Evolutionary conservation across 352 stramenopile species (phyloP).

Genomic region (Detonula confervacea): DNA sequence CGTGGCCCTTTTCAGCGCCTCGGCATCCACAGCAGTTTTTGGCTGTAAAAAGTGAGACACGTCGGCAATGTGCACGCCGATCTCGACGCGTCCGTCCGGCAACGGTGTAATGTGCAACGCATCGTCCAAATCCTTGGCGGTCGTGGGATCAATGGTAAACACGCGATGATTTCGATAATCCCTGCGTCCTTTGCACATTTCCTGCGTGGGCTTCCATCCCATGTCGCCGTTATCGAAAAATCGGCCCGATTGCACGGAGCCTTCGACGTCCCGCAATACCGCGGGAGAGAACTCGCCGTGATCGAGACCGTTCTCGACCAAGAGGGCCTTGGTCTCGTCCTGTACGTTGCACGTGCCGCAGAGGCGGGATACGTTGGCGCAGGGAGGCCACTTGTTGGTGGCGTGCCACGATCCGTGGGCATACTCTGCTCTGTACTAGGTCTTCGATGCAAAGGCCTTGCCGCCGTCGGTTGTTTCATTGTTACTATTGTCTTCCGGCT

Average conservation of each 20-base stretch:
- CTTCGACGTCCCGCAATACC: conserved; percentile 84
- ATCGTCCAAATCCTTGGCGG: conserved; percentile 96
- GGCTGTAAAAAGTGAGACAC: conserved; percentile 95
- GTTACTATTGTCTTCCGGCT: conserved; percentile 25
- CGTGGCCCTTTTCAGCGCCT: conserved; percentile 92
- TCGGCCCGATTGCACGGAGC: conserved; percentile 69
- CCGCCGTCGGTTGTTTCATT: background rate
- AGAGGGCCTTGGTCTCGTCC: conserved; percentile 91
- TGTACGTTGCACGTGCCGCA: conserved; percentile 69
- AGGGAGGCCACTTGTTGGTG: conserved; percentile 73
- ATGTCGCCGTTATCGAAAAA: conserved; percentile 82
- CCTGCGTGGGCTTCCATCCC: conserved; percentile 88
- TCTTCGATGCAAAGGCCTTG: background rate
- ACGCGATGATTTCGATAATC: conserved; percentile 93
- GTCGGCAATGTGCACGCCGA: conserved; percentile 98
- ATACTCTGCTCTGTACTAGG: conserved; percentile 76
- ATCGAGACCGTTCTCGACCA: conserved; percentile 89
- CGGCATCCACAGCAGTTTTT: conserved; percentile 91
- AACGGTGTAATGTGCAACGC: conserved; percentile 90
- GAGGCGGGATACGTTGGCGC: conserved; percentile 59
- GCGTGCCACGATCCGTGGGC: conserved; percentile 64
- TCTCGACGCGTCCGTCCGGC: conserved; percentile 69
- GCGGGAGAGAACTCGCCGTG: conserved; percentile 83
- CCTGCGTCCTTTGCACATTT: conserved; percentile 80
- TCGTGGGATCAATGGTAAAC: conserved; percentile 98